Evolutionary conservation across 2,329 filamentous ascomycete genomes (phyloP).

Genomic region (Fusarium napiforme): DNA sequence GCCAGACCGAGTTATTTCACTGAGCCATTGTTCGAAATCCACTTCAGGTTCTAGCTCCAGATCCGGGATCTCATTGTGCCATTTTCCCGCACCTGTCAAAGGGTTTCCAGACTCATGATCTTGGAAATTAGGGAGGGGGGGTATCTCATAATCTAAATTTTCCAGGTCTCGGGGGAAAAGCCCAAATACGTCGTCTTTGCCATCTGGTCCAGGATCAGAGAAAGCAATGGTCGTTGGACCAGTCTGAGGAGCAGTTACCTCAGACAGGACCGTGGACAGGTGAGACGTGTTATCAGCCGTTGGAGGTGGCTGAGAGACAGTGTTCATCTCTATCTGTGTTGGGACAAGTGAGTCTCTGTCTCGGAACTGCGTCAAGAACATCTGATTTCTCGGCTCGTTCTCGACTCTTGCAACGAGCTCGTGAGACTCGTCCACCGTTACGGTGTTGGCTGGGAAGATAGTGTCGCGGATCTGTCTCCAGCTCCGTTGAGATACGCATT

Average conservation of each 20-base stretch:
- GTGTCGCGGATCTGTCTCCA: constrained; percentile 18
- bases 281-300: neutral
- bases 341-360: neutral
- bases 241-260: neutral
- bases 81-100: neutral
- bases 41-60: too few relatives aligned
- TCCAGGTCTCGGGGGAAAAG: neutral
- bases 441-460: neutral
- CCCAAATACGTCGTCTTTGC: neutral
- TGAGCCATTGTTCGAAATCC: too few relatives aligned
- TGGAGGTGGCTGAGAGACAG: neutral
- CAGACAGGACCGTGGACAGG: neutral
- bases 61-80: too few relatives aligned
- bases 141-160: neutral
- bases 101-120: neutral
- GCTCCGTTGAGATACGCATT: neutral
- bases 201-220: neutral
- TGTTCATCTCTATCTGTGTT: neutral
- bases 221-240: neutral
- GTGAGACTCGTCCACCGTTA: neutral
- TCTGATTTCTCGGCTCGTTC: neutral
- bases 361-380: neutral
- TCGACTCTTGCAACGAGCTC: neutral
- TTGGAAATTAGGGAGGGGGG: neutral
- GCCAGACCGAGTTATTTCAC: too few relatives aligned